Base-by-base conservation (phyloP, 805 yeast genomes). In the Wickerhamia fluorescens region DNA sequence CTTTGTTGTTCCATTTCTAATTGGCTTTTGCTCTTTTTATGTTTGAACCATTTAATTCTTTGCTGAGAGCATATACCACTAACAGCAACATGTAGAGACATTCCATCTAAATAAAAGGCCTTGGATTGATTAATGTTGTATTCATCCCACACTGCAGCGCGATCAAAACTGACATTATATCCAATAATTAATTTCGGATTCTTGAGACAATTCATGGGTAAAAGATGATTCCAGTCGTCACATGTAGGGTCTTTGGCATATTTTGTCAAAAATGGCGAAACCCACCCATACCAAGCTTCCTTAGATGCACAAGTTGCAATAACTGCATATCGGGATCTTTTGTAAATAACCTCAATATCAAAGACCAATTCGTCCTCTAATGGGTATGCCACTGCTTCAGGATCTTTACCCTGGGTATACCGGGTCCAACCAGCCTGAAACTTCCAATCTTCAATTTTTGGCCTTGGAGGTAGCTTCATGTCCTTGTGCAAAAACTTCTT, bases 31-130 rank as follows among this genome's bases (percentile, higher is more conserved):
- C 53, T 56, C 37, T 67, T 77, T 23, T 59, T 66, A 42, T 70
- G 76, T 35, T 72, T 75, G 42, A 72, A 51, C 83, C 92, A 92
- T 11, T 71, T 66, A 0, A 86, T 80, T 36, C 97, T 57, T 47
- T 92, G 98, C 42, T 84, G 76, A 3, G 96, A 84, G 51, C 96
- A 85, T 72, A 92, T 79, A 0, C 99, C 99, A 28, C 80, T 75
- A 0, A 78, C 73, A 1, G 97, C 94, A 19, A 88, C 75, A 54
- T 92, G 99, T 12, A 92, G 58, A 1, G 96, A 80, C 87, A 89
- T 83, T 1, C 95, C 88, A 53, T 92, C 99, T 34, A 94, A 40
- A 45, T 63, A 92, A 53, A 86, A 87, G 2, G 84, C 82, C 40
- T 78, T 75, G 1, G 94, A 66, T 25, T 65, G 71, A 18, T 61